These are phyloP conservation scores for Pseudozyma hubeiensis DNA, from an alignment of 1,284 basidiomycete genomes.

Conservation along the genomic window DNA sequence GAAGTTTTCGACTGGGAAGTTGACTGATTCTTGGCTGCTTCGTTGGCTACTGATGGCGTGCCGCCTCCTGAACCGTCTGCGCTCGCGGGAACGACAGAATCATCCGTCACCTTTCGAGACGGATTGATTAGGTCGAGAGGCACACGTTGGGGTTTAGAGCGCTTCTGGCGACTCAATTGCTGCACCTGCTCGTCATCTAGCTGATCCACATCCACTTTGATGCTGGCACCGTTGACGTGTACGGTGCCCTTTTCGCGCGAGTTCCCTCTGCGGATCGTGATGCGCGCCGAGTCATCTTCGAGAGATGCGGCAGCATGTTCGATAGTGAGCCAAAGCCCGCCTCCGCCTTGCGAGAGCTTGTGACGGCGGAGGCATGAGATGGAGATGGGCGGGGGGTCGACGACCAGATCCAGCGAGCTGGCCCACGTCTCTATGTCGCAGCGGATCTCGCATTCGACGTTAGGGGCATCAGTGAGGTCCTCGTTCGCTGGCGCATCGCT, in stretches of 20 bases:
- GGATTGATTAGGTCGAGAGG: constrained; percentile 79
- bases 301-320: constrained; percentile 84
- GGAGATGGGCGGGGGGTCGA: constrained; percentile 90
- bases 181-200: constrained; percentile 89
- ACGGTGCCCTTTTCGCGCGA: constrained; percentile 79
- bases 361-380: constrained; percentile 88
- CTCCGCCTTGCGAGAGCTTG: constrained; percentile 84
- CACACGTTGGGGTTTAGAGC: constrained; percentile 84
- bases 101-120: constrained; percentile 12
- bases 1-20: background rate
- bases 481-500: constrained; percentile 62
- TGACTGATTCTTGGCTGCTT: constrained; percentile 12
- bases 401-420: constrained; percentile 84
- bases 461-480: constrained; percentile 67
- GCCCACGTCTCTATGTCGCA: constrained; percentile 96
- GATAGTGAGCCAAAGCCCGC: constrained; percentile 95
- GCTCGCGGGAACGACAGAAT: constrained; percentile 1
- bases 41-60: background rate
- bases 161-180: constrained; percentile 82
- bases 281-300: constrained; percentile 77
- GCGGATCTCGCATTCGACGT: constrained; percentile 90
- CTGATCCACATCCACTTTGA: constrained; percentile 90
- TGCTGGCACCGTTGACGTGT: constrained; percentile 87
- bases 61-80: constrained; percentile 3
- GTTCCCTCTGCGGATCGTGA: constrained; percentile 77